phyloP scores from a whole-genome alignment of 176 grass and related monocot species.

The Alloteropsis semialata region DNA sequence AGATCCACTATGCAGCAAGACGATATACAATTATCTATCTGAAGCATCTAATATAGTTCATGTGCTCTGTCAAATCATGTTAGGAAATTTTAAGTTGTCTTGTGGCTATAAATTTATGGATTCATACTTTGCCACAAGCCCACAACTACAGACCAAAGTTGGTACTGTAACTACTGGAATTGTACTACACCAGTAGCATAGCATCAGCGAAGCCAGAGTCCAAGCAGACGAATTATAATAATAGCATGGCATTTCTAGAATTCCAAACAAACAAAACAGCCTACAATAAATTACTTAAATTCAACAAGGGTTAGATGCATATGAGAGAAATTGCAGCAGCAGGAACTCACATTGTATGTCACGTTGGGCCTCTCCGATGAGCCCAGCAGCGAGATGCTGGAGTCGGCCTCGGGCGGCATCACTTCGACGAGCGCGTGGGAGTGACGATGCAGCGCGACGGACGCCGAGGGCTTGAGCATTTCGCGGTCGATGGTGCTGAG shows the following conservation, averaged over 20 bases:
- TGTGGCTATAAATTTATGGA: background rate
- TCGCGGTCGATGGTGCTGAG: conserved; percentile 85
- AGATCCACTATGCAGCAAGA: background rate
- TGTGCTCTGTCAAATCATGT: background rate
- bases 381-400: conserved; percentile 86
- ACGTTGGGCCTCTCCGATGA: conserved; percentile 83
- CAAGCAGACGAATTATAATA: background rate
- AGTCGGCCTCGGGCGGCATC: conserved; percentile 82
- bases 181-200: background rate
- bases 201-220: background rate
- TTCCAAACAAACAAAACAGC: background rate
- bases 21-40: background rate
- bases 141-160: background rate
- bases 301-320: background rate
- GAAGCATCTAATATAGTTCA: background rate
- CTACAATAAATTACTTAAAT: conserved; percentile 4
- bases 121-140: background rate
- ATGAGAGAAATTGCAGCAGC: background rate
- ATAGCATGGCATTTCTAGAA: background rate
- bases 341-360: conserved; percentile 63
- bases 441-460: conserved; percentile 79
- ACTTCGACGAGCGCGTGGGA: conserved; percentile 88
- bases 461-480: conserved; percentile 77
- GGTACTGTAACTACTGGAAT: background rate
- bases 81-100: background rate